phyloP scores from a whole-genome alignment of 2,329 filamentous ascomycete species.

The Capronia epimyces region DNA sequence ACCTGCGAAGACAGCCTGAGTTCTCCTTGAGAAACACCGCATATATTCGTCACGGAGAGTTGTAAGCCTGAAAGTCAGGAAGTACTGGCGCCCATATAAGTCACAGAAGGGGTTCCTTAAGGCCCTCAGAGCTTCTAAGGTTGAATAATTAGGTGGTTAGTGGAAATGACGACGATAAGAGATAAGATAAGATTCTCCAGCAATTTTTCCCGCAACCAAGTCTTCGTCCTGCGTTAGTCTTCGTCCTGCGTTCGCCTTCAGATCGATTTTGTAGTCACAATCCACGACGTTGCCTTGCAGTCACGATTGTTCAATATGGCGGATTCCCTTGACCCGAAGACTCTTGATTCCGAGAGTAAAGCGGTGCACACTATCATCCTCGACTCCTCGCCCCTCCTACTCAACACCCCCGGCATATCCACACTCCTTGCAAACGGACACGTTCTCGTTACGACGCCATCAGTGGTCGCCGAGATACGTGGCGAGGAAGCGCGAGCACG shows the following conservation, averaged over 20 bases:
- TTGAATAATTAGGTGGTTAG: not conserved
- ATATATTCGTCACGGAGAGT: too few species aligned
- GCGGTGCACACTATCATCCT: slow-evolving; percentile 77
- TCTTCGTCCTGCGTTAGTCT: too few species aligned
- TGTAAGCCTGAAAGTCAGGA: too few species aligned
- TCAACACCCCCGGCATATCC: slow-evolving; percentile 81
- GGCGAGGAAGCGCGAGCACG: slow-evolving; percentile 74
- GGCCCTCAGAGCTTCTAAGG: not conserved
- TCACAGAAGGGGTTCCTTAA: too few species aligned
- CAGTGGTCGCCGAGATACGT: slow-evolving; percentile 79
- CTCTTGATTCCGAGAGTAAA: slow-evolving; percentile 45
- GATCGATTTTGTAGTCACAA: too few species aligned
- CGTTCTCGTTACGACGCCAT: slow-evolving; percentile 73
- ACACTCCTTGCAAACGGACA: slow-evolving; percentile 74
- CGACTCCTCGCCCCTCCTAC: slow-evolving; percentile 88
- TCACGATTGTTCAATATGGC: not conserved
- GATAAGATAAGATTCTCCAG: not conserved
- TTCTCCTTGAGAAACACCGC: too few species aligned
- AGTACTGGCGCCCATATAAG: too few species aligned
- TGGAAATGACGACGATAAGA: not conserved
- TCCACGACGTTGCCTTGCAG: too few species aligned
- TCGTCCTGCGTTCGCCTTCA: too few species aligned
- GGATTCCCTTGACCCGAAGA: not conserved
- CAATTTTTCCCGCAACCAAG: not conserved
- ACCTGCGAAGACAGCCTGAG: too few species aligned